Percentiles rank a stretch among this genome's conserved stretches.
These are phyloP conservation scores for Collybiopsis luxurians DNA, from an alignment of 768 basidiomycete species.

Conservation along the genomic window DNA sequence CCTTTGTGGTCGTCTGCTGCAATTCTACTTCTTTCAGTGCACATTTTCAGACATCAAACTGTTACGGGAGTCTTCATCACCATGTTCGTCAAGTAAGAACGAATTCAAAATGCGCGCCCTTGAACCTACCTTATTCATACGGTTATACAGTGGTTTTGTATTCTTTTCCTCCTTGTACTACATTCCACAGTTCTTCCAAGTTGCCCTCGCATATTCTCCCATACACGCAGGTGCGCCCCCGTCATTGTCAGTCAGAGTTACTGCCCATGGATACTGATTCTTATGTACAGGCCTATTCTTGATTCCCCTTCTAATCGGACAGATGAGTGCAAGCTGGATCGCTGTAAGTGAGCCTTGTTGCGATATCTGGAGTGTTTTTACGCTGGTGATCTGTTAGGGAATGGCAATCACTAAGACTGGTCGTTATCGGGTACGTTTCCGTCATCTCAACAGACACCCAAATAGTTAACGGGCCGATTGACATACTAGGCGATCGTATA, in stretches of 20 bases:
- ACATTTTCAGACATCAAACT: slow-evolving; percentile 66
- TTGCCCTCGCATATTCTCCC: slow-evolving; percentile 63
- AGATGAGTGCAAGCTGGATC: slow-evolving; percentile 56
- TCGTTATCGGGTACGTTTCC: slow-evolving; percentile 52
- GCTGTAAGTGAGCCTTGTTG: slow-evolving; percentile 34
- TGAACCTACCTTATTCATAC: too few relatives aligned
- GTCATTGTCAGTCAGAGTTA: too few relatives aligned
- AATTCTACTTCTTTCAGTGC: too few relatives aligned
- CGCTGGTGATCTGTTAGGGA: slow-evolving; percentile 46
- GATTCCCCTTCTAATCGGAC: slow-evolving; percentile 65
- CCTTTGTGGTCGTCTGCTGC: too few relatives aligned
- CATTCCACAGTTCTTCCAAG: slow-evolving; percentile 75
- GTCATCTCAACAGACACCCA: too few relatives aligned
- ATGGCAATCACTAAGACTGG: slow-evolving; percentile 63
- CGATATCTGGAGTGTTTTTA: too few relatives aligned
- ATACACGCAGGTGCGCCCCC: slow-evolving; percentile 38
- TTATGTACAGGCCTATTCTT: slow-evolving; percentile 65
- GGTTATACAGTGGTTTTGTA: slow-evolving; percentile 51
- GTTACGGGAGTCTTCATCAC: slow-evolving; percentile 67
- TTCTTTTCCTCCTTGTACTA: slow-evolving; percentile 69
- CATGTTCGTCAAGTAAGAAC: slow-evolving; percentile 62
- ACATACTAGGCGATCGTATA: slow-evolving; percentile 63
- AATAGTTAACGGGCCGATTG: too few relatives aligned
- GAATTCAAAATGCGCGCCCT: too few relatives aligned
- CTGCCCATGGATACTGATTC: too few relatives aligned